phyloP scores from a whole-genome alignment of 306 rosid genomes.

The Acacia acuminata region DNA sequence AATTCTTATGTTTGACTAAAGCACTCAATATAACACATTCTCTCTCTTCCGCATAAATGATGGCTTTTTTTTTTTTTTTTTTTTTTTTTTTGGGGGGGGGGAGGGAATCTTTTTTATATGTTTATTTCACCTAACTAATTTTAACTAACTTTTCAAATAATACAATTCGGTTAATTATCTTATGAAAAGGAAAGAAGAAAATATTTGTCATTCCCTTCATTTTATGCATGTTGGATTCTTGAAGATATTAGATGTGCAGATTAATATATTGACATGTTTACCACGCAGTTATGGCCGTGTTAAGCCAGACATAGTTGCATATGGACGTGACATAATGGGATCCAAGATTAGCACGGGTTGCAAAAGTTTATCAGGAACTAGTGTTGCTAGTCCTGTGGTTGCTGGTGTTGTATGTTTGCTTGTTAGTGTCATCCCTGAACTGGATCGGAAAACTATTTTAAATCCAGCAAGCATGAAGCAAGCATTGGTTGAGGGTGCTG shows the following conservation, averaged over 20 bases:
- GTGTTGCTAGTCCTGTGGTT: conserved; percentile 99
- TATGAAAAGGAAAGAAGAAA: too few species aligned
- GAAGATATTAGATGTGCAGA: conserved; percentile 6
- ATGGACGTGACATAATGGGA: conserved; percentile 98
- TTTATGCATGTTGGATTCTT: conserved; percentile 27
- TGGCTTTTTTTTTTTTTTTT: too few species aligned
- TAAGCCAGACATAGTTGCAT: conserved; percentile 97
- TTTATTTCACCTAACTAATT: too few species aligned
- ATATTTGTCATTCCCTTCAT: not conserved
- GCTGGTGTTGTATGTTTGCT: conserved; percentile 97
- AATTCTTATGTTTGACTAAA: too few species aligned
- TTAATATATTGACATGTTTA: conserved; percentile 11
- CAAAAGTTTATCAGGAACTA: conserved; percentile 97
- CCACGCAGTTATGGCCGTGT: conserved; percentile 84
- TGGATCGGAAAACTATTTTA: conserved; percentile 60
- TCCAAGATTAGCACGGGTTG: conserved; percentile 94
- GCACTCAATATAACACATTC: too few species aligned
- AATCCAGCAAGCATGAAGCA: conserved; percentile 99
- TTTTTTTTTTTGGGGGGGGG: too few species aligned
- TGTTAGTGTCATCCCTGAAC: conserved; percentile 87
- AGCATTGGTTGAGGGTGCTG: conserved; percentile 98
- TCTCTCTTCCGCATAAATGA: too few species aligned
- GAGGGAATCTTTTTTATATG: too few species aligned
- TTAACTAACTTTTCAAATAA: too few species aligned
- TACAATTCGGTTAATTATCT: too few species aligned